A percentile compares a stretch with the other conserved stretches of the same genome.
Evolutionary conservation across 1,284 basidiomycete genomes (phyloP).

Genomic region (Leccinum pseudoinsigne): DNA sequence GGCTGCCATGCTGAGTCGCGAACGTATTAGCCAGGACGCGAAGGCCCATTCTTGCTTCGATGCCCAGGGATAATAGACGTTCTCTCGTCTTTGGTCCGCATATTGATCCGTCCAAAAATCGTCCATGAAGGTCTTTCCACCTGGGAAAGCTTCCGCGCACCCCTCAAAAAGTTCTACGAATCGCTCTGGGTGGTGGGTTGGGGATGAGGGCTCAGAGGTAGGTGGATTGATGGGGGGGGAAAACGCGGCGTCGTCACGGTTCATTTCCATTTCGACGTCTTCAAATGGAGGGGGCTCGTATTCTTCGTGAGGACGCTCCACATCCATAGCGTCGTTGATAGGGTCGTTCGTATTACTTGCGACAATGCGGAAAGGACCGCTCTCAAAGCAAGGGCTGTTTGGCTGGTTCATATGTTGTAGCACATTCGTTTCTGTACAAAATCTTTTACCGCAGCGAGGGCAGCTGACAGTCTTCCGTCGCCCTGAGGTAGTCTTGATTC

Average conservation of each 20-base stretch:
- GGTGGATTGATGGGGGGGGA: too few species aligned
- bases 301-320: too few species aligned
- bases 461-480: neutral
- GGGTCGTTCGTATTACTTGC: too few species aligned
- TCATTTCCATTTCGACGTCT: too few species aligned
- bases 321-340: too few species aligned
- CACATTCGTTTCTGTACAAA: neutral
- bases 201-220: too few species aligned
- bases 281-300: too few species aligned
- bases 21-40: neutral
- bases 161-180: neutral
- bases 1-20: neutral
- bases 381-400: neutral
- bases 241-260: too few species aligned
- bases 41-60: slow-evolving; percentile 2
- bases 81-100: neutral
- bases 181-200: neutral
- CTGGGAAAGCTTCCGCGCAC: neutral
- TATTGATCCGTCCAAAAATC: slow-evolving; percentile 1
- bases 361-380: too few species aligned
- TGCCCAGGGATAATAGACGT: neutral
- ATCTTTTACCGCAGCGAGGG: neutral
- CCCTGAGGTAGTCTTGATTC: neutral
- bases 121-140: slow-evolving; percentile 1
- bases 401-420: neutral